phyloP scores from a whole-genome alignment of 164 flowering plant genomes.

The Vitis rotundifolia region DNA sequence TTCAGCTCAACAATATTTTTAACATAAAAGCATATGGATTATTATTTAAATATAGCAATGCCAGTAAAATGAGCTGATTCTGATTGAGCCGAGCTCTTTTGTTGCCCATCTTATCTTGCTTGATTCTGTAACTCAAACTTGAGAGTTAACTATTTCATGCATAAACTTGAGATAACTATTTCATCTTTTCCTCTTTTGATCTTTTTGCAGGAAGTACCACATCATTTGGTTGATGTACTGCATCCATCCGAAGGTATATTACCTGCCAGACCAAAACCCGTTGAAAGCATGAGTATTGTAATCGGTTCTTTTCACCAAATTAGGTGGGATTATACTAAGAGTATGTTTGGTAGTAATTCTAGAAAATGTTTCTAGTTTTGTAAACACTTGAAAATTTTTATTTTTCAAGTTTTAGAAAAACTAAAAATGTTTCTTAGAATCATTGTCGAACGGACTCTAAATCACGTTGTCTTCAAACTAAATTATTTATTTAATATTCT shows the following conservation, averaged over 20 bases:
- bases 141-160: no score
- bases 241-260: conserved; percentile 82
- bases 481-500: no score
- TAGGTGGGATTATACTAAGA: not conserved
- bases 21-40: no score
- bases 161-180: not conserved
- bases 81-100: not conserved
- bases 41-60: no score
- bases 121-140: not conserved
- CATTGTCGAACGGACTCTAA: no score
- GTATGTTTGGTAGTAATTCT: no score
- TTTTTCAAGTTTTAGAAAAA: not conserved
- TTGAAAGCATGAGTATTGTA: not conserved
- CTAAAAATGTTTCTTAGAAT: no score
- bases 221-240: conserved; percentile 86
- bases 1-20: no score
- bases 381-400: not conserved
- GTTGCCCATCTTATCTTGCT: not conserved
- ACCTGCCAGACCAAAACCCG: not conserved
- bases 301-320: not conserved
- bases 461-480: no score
- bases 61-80: not conserved
- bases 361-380: no score
- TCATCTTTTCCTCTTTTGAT: not conserved
- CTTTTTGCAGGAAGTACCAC: conserved; percentile 77